These are phyloP conservation scores for Cladophialophora exuberans DNA, from an alignment of 2,329 filamentous ascomycete genomes.

Conservation along the genomic window DNA sequence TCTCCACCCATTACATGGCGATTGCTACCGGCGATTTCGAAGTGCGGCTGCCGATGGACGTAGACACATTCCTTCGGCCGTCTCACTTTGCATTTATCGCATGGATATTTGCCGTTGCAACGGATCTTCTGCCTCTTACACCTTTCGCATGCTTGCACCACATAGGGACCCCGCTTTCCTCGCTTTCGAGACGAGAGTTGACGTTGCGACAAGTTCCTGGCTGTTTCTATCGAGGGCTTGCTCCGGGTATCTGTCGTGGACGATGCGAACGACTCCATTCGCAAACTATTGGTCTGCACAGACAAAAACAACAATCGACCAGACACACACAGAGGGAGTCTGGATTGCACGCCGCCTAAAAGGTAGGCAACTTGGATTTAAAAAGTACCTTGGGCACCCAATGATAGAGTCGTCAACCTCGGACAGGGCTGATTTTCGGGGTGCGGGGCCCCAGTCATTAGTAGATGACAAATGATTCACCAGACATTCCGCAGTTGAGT, in stretches of 20 bases:
- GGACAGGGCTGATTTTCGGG: too few species aligned
- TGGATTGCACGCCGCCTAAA: neutral
- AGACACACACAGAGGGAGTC: neutral
- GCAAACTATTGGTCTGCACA: neutral
- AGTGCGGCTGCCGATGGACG: neutral
- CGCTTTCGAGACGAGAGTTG: neutral
- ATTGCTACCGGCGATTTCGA: neutral
- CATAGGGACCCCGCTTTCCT: neutral
- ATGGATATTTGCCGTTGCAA: slow-evolving; percentile 1
- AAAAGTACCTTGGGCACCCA: too few species aligned
- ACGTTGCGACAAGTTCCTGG: neutral
- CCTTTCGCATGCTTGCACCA: neutral
- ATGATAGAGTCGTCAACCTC: too few species aligned
- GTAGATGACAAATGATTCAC: too few species aligned
- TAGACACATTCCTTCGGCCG: slow-evolving; percentile 1
- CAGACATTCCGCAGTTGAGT: too few species aligned
- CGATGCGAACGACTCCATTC: neutral
- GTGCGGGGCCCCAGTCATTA: too few species aligned
- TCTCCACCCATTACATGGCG: neutral
- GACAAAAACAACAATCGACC: neutral
- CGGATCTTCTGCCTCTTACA: slow-evolving; percentile 2
- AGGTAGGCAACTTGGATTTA: too few species aligned
- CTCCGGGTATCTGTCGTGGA: neutral
- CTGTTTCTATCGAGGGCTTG: neutral
- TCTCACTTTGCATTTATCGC: neutral